phyloP scores from a whole-genome alignment of 2,329 filamentous ascomycete genomes.

The Amauroascus verrucosus region DNA sequence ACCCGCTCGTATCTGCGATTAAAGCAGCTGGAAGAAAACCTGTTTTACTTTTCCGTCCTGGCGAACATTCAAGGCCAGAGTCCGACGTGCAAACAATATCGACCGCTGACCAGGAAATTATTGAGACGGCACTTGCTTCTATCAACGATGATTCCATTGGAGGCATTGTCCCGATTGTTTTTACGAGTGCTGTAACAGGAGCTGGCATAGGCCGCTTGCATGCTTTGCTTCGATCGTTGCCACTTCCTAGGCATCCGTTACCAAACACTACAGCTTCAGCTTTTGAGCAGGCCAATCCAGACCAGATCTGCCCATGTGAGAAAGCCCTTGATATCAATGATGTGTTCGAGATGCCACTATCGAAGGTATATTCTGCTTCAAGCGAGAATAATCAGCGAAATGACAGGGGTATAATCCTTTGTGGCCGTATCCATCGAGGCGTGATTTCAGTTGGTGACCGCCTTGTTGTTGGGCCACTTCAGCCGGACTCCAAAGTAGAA shows the following conservation, averaged over 20 bases:
- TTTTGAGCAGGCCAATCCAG: background rate
- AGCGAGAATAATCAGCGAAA: slow-evolving; percentile 33
- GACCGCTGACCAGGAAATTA: slow-evolving; percentile 46
- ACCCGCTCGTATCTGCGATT: slow-evolving; percentile 62
- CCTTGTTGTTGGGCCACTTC: slow-evolving; percentile 68
- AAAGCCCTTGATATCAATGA: slow-evolving; percentile 85
- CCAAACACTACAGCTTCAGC: background rate
- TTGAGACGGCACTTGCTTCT: slow-evolving; percentile 44
- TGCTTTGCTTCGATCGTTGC: slow-evolving; percentile 66
- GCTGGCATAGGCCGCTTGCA: slow-evolving; percentile 72
- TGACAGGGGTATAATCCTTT: slow-evolving; percentile 61
- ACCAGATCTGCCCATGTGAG: slow-evolving; percentile 41
- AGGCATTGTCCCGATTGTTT: slow-evolving; percentile 65
- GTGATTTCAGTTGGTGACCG: slow-evolving; percentile 65
- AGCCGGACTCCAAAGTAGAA: slow-evolving; percentile 36
- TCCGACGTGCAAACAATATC: slow-evolving; percentile 50
- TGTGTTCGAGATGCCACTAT: slow-evolving; percentile 63
- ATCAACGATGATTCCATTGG: slow-evolving; percentile 28
- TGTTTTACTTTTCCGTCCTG: slow-evolving; percentile 49
- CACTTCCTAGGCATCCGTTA: slow-evolving; percentile 47
- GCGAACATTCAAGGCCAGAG: slow-evolving; percentile 40
- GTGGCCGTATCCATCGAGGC: slow-evolving; percentile 74
- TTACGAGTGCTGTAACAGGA: slow-evolving; percentile 80
- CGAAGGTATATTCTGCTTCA: slow-evolving; percentile 43
- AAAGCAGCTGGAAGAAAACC: slow-evolving; percentile 67